These are phyloP conservation scores for Ophiorrhiza pumila DNA, from an alignment of 257 asterid genomes.

Conservation along the genomic window DNA sequence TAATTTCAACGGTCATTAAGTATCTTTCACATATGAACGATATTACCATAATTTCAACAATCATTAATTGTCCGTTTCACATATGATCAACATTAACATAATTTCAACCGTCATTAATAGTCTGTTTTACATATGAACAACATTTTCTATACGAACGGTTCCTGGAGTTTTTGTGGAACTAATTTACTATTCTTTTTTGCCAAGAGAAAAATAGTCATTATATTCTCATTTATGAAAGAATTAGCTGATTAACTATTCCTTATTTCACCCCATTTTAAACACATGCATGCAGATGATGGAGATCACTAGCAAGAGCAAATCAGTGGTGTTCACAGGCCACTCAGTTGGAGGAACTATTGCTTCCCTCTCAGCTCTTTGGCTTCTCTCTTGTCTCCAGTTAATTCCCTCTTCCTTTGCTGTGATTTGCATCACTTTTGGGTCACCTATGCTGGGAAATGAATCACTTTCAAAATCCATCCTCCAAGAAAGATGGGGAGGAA, in stretches of 20 bases:
- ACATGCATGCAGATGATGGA: slow-evolving; percentile 54
- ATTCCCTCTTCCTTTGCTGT: slow-evolving; percentile 40
- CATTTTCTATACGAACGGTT: no score
- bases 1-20: no score
- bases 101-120: no score
- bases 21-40: no score
- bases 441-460: slow-evolving; percentile 74
- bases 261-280: neutral
- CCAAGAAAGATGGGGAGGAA: slow-evolving; percentile 75
- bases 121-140: no score
- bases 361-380: slow-evolving; percentile 73
- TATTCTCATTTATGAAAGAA: neutral
- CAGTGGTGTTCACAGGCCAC: slow-evolving; percentile 67
- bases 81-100: no score
- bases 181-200: no score
- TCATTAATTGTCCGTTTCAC: no score
- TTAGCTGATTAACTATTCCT: neutral
- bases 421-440: slow-evolving; percentile 73
- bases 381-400: slow-evolving; percentile 44
- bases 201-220: no score
- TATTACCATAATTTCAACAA: no score
- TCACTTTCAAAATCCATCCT: slow-evolving; percentile 62
- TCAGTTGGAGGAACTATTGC: slow-evolving; percentile 83
- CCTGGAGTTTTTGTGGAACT: no score
- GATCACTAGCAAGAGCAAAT: slow-evolving; percentile 51